A percentile compares a stretch with the other conserved stretches of the same genome.
phyloP scores from a whole-genome alignment of 208 protist genomes.

The Trypanosoma scelopori region DNA sequence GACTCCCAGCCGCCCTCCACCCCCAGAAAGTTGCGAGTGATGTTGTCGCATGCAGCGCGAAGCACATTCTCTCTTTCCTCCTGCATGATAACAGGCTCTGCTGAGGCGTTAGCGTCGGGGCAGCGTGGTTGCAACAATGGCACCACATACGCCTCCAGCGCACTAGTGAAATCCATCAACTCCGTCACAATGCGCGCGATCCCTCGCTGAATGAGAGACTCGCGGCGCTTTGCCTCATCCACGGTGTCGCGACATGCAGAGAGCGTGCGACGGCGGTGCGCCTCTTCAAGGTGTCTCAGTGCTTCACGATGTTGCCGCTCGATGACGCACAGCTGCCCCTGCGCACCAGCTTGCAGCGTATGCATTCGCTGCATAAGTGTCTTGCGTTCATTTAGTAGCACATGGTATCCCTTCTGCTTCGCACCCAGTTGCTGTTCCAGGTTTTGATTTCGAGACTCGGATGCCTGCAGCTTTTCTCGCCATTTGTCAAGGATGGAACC shows the following conservation, averaged over 20 bases:
- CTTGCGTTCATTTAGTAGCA: constrained; percentile 16
- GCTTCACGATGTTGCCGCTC: constrained; percentile 20
- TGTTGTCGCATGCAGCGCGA: constrained; percentile 55
- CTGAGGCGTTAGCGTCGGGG: neutral
- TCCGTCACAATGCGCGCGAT: constrained; percentile 21
- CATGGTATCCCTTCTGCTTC: constrained; percentile 5
- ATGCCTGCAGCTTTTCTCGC: constrained; percentile 1
- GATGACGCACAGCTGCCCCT: neutral
- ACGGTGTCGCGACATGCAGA: neutral
- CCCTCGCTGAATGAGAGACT: neutral
- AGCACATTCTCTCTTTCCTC: constrained; percentile 25
- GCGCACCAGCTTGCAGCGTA: neutral
- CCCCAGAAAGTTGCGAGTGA: constrained; percentile 45
- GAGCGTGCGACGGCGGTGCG: constrained; percentile 1
- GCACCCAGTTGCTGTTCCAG: constrained; percentile 4
- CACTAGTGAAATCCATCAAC: constrained; percentile 25
- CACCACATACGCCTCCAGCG: constrained; percentile 9
- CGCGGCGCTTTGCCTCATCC: neutral
- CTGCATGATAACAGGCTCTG: neutral
- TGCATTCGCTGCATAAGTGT: constrained; percentile 4
- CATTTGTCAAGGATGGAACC: neutral
- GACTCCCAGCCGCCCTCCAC: constrained; percentile 49
- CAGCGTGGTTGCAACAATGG: neutral
- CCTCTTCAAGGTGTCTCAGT: constrained; percentile 19
- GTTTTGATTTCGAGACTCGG: neutral